These are phyloP conservation scores for Solanum arcanum DNA, from an alignment of 257 asterid species.

Conservation along the genomic window DNA sequence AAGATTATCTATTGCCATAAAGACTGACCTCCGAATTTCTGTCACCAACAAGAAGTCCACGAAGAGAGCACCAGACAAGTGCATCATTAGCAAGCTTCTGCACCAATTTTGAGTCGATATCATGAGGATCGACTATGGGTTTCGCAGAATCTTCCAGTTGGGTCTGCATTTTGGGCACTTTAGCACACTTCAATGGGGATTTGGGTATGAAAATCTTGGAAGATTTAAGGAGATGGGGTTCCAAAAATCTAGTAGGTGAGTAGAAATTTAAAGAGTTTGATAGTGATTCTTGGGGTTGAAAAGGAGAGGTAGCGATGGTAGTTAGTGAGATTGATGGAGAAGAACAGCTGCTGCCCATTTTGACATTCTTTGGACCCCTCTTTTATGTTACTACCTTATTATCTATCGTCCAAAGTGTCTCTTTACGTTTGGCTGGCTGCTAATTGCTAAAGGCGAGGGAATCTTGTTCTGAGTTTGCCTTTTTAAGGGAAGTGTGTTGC, in stretches of 20 bases:
- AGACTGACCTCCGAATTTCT: slow-evolving; percentile 53
- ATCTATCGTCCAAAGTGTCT: not conserved
- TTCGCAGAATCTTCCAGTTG: slow-evolving; percentile 6
- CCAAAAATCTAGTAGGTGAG: slow-evolving; percentile 1
- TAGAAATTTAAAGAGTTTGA: not conserved
- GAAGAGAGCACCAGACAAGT: slow-evolving; percentile 84
- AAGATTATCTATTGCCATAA: not conserved
- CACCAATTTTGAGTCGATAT: slow-evolving; percentile 40
- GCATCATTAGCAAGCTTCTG: slow-evolving; percentile 65
- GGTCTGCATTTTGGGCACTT: slow-evolving; percentile 2
- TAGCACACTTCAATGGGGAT: slow-evolving; percentile 23
- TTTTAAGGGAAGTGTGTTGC: not conserved
- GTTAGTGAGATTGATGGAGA: slow-evolving; percentile 3
- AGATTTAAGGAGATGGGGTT: slow-evolving; percentile 11
- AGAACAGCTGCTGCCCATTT: slow-evolving; percentile 20
- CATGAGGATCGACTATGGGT: slow-evolving; percentile 52
- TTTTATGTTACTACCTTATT: not conserved
- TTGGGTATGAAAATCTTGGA: slow-evolving; percentile 20
- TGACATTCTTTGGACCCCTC: not conserved
- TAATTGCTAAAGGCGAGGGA: not conserved
- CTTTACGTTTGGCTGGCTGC: not conserved
- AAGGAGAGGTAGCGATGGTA: not conserved
- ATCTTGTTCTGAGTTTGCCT: not conserved
- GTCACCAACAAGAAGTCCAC: slow-evolving; percentile 87
- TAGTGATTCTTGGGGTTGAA: not conserved